Conservation (phyloP, 1,139 yeast species). For the Diutina neorugosa region DNA sequence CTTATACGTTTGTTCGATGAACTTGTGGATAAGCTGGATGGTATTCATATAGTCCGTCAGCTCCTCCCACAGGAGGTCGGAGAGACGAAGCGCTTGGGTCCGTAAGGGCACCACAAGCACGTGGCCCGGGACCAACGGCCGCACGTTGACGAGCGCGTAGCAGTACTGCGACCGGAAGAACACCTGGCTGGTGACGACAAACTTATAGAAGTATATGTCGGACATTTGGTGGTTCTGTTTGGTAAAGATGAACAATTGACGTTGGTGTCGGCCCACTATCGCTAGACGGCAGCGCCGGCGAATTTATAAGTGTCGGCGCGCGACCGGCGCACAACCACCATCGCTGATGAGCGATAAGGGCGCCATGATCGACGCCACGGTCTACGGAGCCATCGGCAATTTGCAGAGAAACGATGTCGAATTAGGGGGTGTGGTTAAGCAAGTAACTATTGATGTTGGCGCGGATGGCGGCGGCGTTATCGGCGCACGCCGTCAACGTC, state of each 20-base stretch:
- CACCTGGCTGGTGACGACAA: constrained; percentile 54
- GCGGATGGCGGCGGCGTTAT: constrained; percentile 32
- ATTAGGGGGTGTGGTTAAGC: constrained; percentile 6
- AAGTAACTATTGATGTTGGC: constrained; percentile 29
- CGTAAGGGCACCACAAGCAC: constrained; percentile 76
- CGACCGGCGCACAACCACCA: background rate
- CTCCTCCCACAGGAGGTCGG: constrained; percentile 62
- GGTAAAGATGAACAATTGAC: no score
- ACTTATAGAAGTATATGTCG: constrained; percentile 29
- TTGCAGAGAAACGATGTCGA: no score
- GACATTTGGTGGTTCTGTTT: no score
- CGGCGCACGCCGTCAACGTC: constrained; percentile 23
- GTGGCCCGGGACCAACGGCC: constrained; percentile 89
- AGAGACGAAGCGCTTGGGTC: constrained; percentile 41
- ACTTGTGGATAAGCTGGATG: constrained; percentile 57
- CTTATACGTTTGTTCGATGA: constrained; percentile 49
- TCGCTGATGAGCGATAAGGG: background rate
- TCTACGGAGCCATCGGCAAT: no score
- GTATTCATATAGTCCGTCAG: constrained; percentile 66
- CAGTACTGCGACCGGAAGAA: constrained; percentile 43
- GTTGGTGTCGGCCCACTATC: background rate
- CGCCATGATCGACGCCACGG: no score
- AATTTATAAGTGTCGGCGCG: background rate
- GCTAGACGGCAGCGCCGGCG: background rate
- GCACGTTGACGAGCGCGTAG: constrained; percentile 76